Evolutionary conservation across 169 alveolate genomes (phyloP), one percentile per base, ranked within the genome.

Genomic region (Plasmodium yoelii): DNA sequence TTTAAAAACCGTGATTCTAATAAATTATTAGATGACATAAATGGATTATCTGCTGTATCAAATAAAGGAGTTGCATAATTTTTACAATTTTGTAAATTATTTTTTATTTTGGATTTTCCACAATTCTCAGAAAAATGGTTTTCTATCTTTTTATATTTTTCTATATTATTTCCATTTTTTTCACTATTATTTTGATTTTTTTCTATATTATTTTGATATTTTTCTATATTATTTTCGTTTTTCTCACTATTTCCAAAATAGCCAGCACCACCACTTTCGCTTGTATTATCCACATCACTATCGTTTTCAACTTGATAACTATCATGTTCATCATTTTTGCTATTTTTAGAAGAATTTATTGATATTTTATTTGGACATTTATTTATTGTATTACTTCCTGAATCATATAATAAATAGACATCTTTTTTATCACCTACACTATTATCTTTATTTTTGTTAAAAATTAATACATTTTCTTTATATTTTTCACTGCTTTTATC

Each of bases 11-110:
- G 53, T 2, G 67, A 55, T 65, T 82, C 90, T 24, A 22, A 19
- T 7, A 42, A 47, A 46, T 65, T 77, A 68, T 77, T 77, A 49
- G 80, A 63, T n/a, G 47, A 47, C 26, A 18, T 49, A 39, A 18
- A 67, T 39, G 68, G 49, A 39, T 42, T 67, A 22, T 51, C 84
- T 24, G 9, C 67, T 49, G 22, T 55, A 53, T 42, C 84, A 13
- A 24, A 71, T 39, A 67, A 71, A 2, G 53, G 68, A 4, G 22
- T 53, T 19, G 7, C 26, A 26, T 8, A 55, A 39, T 42, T 18
- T 19, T 57, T 51, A 18, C 63, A 39, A 28, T 49, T 19, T 19
- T 46, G 10, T 3, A 34, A 34, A 56, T 13, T 2, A 47, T 34
- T 69, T 22, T 60, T 42, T 0, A 4, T 15, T 7, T 4, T 6